Conservation (phyloP, 164 flowering plant species). For the Kalanchoe fedtschenkoi region DNA sequence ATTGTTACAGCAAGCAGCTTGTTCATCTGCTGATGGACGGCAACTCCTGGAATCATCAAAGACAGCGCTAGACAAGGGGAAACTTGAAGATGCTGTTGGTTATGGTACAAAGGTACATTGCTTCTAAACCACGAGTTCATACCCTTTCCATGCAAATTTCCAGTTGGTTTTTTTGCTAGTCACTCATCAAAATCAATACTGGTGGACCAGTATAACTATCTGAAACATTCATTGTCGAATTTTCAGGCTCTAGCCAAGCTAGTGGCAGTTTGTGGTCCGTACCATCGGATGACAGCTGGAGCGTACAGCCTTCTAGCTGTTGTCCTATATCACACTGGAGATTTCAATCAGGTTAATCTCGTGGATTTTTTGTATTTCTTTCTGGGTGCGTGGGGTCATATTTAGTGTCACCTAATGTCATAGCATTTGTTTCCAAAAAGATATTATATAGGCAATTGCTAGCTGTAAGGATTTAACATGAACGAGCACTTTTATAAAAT, state of each 20-base stretch:
- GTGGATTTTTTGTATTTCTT: constrained; percentile 1
- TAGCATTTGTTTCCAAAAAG: not conserved
- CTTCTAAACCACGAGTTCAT: not conserved
- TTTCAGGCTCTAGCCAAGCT: constrained; percentile 88
- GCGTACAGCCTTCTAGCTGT: constrained; percentile 99
- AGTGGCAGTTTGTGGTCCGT: constrained; percentile 97
- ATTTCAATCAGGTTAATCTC: constrained; percentile 80
- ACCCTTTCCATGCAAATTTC: not conserved
- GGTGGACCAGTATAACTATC: not conserved
- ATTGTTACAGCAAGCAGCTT: constrained; percentile 86
- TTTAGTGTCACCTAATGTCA: not conserved
- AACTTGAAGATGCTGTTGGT: constrained; percentile 98
- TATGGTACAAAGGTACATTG: constrained; percentile 88
- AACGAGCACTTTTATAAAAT: not conserved
- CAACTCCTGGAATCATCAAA: constrained; percentile 93
- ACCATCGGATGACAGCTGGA: constrained; percentile 98
- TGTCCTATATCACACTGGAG: constrained; percentile 96
- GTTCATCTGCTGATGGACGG: constrained; percentile 99
- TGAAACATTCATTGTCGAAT: not conserved
- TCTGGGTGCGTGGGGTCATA: not conserved
- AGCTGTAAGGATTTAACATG: not conserved
- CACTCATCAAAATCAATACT: not conserved
- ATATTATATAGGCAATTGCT: not conserved
- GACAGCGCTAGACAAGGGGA: constrained; percentile 96
- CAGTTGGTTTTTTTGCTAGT: not conserved